Evolutionary conservation across 176 grass and related monocot genomes (phyloP), one percentile per base, ranked within the genome.

Genomic region (Raddia distichophylla): DNA sequence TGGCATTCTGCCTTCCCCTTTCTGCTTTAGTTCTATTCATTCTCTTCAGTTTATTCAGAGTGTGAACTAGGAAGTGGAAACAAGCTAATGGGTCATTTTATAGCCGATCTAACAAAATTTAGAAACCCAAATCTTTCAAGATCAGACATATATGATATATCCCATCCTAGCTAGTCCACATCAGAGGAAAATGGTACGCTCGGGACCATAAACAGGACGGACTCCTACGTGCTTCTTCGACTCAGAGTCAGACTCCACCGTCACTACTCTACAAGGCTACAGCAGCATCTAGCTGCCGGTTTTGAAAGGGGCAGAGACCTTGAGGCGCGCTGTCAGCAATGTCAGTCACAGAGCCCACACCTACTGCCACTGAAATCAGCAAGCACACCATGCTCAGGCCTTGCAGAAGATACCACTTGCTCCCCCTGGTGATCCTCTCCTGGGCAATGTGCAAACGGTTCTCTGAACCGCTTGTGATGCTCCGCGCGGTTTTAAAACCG

Each of bases 371-470:
- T 34, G 91, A 93, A 56, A 93, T 82, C 77, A 84, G 20, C 62
- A 97, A 57, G 51, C 88, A 89, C 15, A 89, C 11, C 64, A 89
- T 76, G 83, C 88, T 87, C 82, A 97, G 27, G 37, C 84, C 46
- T 47, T 97, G 86, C 78, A 93, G 74, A 52, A 97, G 68, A 5
- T 81, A 68, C 94, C 91, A 91, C 82, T 81, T 93, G 0, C 37
- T 68, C 45, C 86, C 84, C 81, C 46, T 89, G 51, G 67, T 61
- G 69, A 93, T 93, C 75, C 85, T 86, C 40, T 44, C 44, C 75
- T 87, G 91, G 15, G 84, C 91, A 66, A 91, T 89, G 84, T 93
- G 86, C 94, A 97, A n/a, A n/a, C n/a, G n/a, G n/a, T n/a, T n/a
- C n/a, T n/a, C n/a, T n/a, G n/a, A n/a, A n/a, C n/a, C n/a, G n/a